Base-by-base conservation (phyloP, 257 asterid genomes). In the Solanum corneliomulleri region DNA sequence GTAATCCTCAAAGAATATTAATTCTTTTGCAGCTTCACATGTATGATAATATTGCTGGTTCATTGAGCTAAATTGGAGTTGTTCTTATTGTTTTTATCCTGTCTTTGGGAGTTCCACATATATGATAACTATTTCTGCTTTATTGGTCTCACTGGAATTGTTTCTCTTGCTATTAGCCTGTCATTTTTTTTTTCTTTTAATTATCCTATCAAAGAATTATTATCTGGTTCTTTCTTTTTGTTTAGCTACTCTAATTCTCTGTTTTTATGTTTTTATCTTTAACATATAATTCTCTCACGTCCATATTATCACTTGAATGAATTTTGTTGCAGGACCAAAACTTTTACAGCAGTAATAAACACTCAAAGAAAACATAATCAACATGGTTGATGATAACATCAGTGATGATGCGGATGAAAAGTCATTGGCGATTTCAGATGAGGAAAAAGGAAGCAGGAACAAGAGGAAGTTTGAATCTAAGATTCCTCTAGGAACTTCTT, bases 391-490 rank as follows among this genome's bases (percentile, higher is more conserved):
- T 66, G 89, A 11, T 70, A 87, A 82, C 86, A 89, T 39, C 68
- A 85, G 4, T 87, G 92, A 82, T 82, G 89, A 87, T 49, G 84
- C 86, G 78, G 69, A 31, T 81, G 92, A 91, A 20, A 87, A 86
- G 41, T 66, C 72, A 11, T 60, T 88, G 5, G 47, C 88, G 71
- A 89, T 56, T 88, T 81, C 77, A 41, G 78, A 87, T 86, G 85
- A 45, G 44, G 93, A 88, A 82, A 91, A 92, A 82, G 94, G 90
- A 86, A 90, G 94, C 47, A 89, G 93, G 88, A 95, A 95, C 84
- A 96, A 96, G 89, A 89, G 97, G 92, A 96, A 95, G 81, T 92
- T 86, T 86, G 35, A 92, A 68, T 42, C 94, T 23, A 96, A 94
- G 75, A 70, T 85, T 78, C 85, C 93, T 0, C 37, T 83, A 11